Evolutionary conservation across 2,329 filamentous ascomycete genomes (phyloP).

Genomic region (Calonectria montana): DNA sequence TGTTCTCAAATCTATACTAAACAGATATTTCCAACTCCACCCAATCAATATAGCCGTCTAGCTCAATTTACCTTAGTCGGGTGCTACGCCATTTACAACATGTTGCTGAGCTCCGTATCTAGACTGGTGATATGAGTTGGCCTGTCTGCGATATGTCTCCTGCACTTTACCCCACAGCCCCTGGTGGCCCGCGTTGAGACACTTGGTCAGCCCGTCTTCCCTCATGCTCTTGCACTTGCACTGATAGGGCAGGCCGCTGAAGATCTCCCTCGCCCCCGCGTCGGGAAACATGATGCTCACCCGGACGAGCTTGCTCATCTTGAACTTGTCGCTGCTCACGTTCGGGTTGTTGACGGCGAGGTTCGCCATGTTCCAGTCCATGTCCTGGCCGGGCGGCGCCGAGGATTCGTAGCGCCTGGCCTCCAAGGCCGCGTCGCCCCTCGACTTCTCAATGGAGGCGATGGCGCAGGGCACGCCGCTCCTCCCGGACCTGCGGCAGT

Average conservation of each 20-base stretch:
- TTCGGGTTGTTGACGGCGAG: conserved; percentile 43
- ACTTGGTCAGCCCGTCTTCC: conserved; percentile 37
- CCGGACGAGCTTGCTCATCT: conserved; percentile 42
- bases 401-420: conserved; percentile 44
- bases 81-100: conserved; percentile 31
- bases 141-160: conserved; percentile 41
- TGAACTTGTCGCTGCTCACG: conserved; percentile 29
- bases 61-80: neutral
- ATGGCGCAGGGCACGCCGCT: conserved; percentile 40
- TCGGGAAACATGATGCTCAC: conserved; percentile 47
- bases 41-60: neutral
- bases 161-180: conserved; percentile 46
- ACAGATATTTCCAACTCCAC: neutral
- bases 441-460: conserved; percentile 42
- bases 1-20: neutral
- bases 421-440: conserved; percentile 39
- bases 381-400: conserved; percentile 2
- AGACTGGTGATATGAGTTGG: conserved; percentile 34
- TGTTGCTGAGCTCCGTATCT: conserved; percentile 36
- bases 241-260: conserved; percentile 43
- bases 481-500: conserved; percentile 44
- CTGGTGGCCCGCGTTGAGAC: conserved; percentile 40
- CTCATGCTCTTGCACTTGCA: conserved; percentile 43
- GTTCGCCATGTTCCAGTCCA: conserved; percentile 47
- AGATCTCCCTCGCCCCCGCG: conserved; percentile 32